A percentile compares a stretch with the other conserved stretches of the same genome.
These are phyloP conservation scores for Apiotrichum gracile DNA, from an alignment of 1,284 basidiomycete genomes.

Conservation along the genomic window DNA sequence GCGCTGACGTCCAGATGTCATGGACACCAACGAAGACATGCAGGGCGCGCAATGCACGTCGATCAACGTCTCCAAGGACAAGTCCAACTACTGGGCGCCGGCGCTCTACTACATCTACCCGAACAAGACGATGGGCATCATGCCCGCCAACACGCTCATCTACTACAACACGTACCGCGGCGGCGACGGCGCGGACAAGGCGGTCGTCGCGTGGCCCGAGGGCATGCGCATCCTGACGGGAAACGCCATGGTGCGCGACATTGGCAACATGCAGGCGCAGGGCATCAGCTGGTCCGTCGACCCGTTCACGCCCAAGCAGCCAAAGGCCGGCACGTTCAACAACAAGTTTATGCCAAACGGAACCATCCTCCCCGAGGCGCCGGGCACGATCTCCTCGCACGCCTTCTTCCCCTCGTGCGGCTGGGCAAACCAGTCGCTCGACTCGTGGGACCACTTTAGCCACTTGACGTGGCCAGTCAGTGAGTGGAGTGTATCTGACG, in stretches of 20 bases:
- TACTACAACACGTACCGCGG: conserved; percentile 34
- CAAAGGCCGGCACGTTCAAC: conserved; percentile 28
- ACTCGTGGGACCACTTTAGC: conserved; percentile 37
- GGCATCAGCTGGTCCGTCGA: too few relatives aligned
- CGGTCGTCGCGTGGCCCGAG: conserved; percentile 38
- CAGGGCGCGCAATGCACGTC: conserved; percentile 28
- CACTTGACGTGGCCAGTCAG: conserved; percentile 38
- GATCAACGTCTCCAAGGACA: conserved; percentile 42
- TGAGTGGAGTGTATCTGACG: conserved; percentile 5
- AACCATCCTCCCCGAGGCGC: conserved; percentile 29
- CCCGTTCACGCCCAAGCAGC: too few relatives aligned
- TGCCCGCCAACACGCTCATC: conserved; percentile 16
- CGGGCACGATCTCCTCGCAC: conserved; percentile 16
- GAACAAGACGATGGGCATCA: conserved; percentile 23
- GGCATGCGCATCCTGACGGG: conserved; percentile 42
- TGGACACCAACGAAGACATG: conserved; percentile 23
- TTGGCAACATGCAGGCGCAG: too few relatives aligned
- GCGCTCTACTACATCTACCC: conserved; percentile 47
- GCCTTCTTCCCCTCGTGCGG: conserved; percentile 41
- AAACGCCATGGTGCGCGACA: conserved; percentile 20
- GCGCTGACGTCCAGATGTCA: conserved; percentile 26
- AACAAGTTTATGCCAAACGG: conserved; percentile 30
- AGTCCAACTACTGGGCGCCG: conserved; percentile 50
- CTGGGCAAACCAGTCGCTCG: conserved; percentile 25
- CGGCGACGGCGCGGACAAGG: not conserved